Percentiles rank a stretch among this genome's conserved stretches.
Conservation (phyloP, 2,329 filamentous ascomycete genomes). For the Beauveria sp. region DNA sequence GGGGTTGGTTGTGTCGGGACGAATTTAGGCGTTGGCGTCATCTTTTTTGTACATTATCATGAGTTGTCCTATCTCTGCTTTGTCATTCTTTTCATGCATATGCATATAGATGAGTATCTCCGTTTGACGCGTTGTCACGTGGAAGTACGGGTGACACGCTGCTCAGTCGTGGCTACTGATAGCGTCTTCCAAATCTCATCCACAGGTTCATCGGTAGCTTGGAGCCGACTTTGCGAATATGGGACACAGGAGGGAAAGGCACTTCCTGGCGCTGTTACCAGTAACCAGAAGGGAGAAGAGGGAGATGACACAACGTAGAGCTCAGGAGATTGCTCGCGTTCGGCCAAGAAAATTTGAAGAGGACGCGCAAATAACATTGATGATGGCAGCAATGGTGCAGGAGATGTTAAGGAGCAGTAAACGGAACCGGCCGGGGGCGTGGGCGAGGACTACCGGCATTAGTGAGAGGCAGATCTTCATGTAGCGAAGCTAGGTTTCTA, state of each 20-base stretch:
- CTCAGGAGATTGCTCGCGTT: not conserved
- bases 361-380: not conserved
- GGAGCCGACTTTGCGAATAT: not conserved
- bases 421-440: not conserved
- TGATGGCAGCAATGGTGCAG: not conserved
- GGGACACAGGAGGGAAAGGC: not conserved
- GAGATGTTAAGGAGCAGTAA: not conserved
- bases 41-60: too few relatives aligned
- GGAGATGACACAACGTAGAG: not conserved
- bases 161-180: not conserved
- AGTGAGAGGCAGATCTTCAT: not conserved
- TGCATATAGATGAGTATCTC: too few relatives aligned
- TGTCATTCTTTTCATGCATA: too few relatives aligned
- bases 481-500: not conserved
- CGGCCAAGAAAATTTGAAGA: not conserved
- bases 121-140: too few relatives aligned
- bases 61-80: too few relatives aligned
- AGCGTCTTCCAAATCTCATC: not conserved
- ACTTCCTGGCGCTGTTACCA: not conserved
- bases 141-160: too few relatives aligned
- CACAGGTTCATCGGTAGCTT: not conserved
- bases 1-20: not conserved
- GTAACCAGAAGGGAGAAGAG: not conserved
- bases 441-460: not conserved
- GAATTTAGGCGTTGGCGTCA: too few relatives aligned